Base-by-base conservation (phyloP, 139 green algal genomes). In the Chlorella vulgaris region DNA sequence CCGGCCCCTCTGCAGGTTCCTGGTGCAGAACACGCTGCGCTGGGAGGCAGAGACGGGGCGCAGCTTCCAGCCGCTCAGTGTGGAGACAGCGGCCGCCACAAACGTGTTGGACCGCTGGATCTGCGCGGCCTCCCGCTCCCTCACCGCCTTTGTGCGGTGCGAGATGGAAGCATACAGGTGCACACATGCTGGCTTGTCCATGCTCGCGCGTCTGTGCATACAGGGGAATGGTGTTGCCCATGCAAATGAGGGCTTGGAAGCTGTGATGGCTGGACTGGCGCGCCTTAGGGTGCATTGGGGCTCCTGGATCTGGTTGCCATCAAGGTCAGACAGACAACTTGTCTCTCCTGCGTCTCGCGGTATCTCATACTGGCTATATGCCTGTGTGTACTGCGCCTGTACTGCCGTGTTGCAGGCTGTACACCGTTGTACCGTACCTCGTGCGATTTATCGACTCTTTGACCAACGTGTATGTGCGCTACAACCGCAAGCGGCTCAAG, bases 381-480 rank as follows among this genome's bases (percentile, higher is more conserved):
- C n/a, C n/a, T n/a, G n/a, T n/a, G n/a, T 58, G 47, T 58, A 58
- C 47, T 58, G 47, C 47, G 2, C 31, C 31, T 29, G 31, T 28
- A 2, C 31, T 0, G n/a, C n/a, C n/a, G 15, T 29, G n/a, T 5
- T 19, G 13, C 77, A 83, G 94, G n/a, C 92, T 99, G 69, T 99
- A 99, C 92, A 99, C 96, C 4, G 95, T 98, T 63, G 92, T 98
- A 69, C 95, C 95, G 10, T 91, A 89, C 86, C 89, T 98, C 74
- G 93, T 95, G 66, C 91, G 93, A 71, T 99, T 99, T 91, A 98
- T 99, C 71, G 97, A 98, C 43, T 85, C 86, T 61, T 90, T 99
- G 29, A 99, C 97, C 74, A 99, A 99, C 86, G 91, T 99, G 65
- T 99, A 99, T 84, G 96, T 99, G 78, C 89, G 97, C 36, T 98